These are phyloP conservation scores for Sphagnum contortum DNA, from an alignment of 225 moss, liverwort and hornwort genomes.

Conservation along the genomic window DNA sequence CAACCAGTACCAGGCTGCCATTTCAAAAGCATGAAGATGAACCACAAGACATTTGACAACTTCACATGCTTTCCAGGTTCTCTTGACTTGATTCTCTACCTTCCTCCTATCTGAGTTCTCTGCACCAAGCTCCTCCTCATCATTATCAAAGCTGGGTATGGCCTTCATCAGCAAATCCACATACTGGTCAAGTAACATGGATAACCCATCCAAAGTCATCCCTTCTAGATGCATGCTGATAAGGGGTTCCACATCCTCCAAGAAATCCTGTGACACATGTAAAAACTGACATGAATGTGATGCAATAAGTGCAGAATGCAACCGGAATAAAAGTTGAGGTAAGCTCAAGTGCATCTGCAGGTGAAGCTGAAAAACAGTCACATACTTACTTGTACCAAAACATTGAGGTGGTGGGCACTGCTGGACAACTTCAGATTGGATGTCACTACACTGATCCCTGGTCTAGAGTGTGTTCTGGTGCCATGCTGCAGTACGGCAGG, in stretches of 20 bases:
- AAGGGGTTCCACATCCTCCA: conserved; percentile 74
- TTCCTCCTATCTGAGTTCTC: conserved; percentile 16
- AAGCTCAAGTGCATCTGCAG: too few species aligned
- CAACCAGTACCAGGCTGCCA: too few species aligned
- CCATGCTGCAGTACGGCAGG: conserved; percentile 34
- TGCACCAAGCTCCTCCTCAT: conserved; percentile 33
- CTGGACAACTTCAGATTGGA: conserved; percentile 42
- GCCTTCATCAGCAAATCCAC: conserved; percentile 65
- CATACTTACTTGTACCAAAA: conserved; percentile 46
- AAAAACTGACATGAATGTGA: too few species aligned
- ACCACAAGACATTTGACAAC: not conserved
- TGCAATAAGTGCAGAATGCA: too few species aligned
- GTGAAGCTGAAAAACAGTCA: too few species aligned
- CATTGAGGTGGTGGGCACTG: conserved; percentile 73
- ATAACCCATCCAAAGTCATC: conserved; percentile 66
- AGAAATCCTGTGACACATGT: conserved; percentile 44
- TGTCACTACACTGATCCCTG: conserved; percentile 1
- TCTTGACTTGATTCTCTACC: conserved; percentile 9
- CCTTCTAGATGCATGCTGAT: conserved; percentile 77
- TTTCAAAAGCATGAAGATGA: too few species aligned
- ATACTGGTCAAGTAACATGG: conserved; percentile 61
- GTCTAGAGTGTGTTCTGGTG: conserved; percentile 18
- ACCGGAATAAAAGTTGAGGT: too few species aligned
- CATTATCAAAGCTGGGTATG: conserved; percentile 55
- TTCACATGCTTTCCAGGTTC: too few species aligned